Evolutionary conservation across 495 filamentous ascomycete species (phyloP).

Genomic region (Astrocystis sublimbata): DNA sequence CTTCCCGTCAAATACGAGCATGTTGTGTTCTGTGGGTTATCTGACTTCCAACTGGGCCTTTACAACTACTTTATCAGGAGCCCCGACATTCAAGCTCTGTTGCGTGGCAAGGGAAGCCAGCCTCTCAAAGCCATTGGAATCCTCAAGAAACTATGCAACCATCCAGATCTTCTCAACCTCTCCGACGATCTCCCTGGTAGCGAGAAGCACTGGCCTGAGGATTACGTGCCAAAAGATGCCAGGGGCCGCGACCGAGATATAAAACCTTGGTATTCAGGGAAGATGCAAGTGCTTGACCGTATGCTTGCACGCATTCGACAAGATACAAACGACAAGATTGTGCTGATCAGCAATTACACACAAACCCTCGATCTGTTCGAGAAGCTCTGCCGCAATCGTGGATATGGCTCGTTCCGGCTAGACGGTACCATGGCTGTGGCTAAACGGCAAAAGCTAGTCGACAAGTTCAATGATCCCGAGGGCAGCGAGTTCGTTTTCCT

Average conservation of each 20-base stretch:
- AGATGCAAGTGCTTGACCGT: slow-evolving; percentile 96
- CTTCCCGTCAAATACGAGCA: slow-evolving; percentile 99
- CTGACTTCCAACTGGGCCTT: slow-evolving; percentile 86
- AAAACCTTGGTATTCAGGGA: slow-evolving; percentile 95
- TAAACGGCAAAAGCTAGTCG: slow-evolving; percentile 95
- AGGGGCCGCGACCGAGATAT: slow-evolving; percentile 89
- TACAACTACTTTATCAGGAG: slow-evolving; percentile 98
- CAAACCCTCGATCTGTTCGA: slow-evolving; percentile 96
- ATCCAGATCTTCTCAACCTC: slow-evolving; percentile 89
- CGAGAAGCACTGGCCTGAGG: slow-evolving; percentile 79
- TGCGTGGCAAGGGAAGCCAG: slow-evolving; percentile 93
- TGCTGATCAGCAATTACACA: slow-evolving; percentile 98
- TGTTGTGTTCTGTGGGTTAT: slow-evolving; percentile 98
- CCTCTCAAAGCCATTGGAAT: slow-evolving; percentile 95
- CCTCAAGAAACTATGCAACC: slow-evolving; percentile 98
- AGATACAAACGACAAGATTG: slow-evolving; percentile 99
- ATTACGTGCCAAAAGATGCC: slow-evolving; percentile 84
- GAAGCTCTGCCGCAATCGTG: slow-evolving; percentile 78
- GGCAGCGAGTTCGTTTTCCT: slow-evolving; percentile 92
- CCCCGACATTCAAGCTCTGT: slow-evolving; percentile 88
- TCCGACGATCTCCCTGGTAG: slow-evolving; percentile 83
- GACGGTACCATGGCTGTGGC: slow-evolving; percentile 97
- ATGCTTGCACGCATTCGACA: slow-evolving; percentile 97
- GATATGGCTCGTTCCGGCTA: slow-evolving; percentile 83
- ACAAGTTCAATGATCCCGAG: slow-evolving; percentile 96